A percentile compares a stretch with the other conserved stretches of the same genome.
phyloP scores from a whole-genome alignment of 2,329 filamentous ascomycete species.

The Paraphaeosphaeria minitans region DNA sequence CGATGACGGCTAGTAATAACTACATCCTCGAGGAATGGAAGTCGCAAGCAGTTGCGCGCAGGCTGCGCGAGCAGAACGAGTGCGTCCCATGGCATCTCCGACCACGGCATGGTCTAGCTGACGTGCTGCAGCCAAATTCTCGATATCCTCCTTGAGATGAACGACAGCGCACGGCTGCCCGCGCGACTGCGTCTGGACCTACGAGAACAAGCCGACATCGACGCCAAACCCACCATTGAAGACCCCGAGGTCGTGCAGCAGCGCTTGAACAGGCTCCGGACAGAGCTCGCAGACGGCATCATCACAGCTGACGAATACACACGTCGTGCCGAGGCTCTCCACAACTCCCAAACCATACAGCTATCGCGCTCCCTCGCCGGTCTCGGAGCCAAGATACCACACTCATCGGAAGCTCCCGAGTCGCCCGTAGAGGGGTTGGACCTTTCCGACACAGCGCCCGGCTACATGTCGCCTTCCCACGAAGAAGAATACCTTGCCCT shows the following conservation, averaged over 20 bases:
- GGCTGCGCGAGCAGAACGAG: slow-evolving; percentile 92
- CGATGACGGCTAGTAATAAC: slow-evolving; percentile 80
- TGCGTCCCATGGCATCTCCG: slow-evolving; percentile 53
- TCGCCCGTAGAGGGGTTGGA: slow-evolving; percentile 49
- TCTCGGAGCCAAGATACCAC: slow-evolving; percentile 50
- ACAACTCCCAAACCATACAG: slow-evolving; percentile 30
- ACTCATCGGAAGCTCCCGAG: slow-evolving; percentile 44
- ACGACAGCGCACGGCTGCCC: slow-evolving; percentile 79
- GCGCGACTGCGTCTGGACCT: slow-evolving; percentile 77
- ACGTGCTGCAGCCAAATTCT: slow-evolving; percentile 72
- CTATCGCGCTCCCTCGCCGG: slow-evolving; percentile 41
- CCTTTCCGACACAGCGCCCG: slow-evolving; percentile 62
- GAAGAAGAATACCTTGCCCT: slow-evolving; percentile 75
- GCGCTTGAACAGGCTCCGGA: slow-evolving; percentile 41
- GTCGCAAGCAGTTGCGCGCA: slow-evolving; percentile 78
- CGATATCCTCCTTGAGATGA: slow-evolving; percentile 87
- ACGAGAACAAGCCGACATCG: slow-evolving; percentile 45
- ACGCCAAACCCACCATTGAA: slow-evolving; percentile 34
- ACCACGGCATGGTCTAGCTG: slow-evolving; percentile 5
- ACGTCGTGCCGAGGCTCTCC: slow-evolving; percentile 33
- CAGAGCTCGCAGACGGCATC: slow-evolving; percentile 36
- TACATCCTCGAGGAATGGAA: slow-evolving; percentile 82
- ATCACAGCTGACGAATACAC: slow-evolving; percentile 41
- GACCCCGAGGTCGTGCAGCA: slow-evolving; percentile 32
- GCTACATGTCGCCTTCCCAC: slow-evolving; percentile 72